A percentile compares a stretch with the other conserved stretches of the same genome.
phyloP scores from a whole-genome alignment of 2,329 filamentous ascomycete species.

The Hortaea werneckii region DNA sequence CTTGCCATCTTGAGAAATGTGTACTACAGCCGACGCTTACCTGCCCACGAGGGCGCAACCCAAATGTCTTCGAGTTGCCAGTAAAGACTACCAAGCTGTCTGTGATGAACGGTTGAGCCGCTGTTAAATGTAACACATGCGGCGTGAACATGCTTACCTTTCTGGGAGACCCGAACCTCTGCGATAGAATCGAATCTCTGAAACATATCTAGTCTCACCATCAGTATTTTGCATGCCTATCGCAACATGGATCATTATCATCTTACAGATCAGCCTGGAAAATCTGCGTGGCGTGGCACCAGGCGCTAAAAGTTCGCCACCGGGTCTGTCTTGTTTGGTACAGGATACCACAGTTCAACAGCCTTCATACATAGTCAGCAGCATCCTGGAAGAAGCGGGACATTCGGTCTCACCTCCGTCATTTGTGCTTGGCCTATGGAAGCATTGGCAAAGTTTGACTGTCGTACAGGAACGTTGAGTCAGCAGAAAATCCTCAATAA shows the following conservation, averaged over 20 bases:
- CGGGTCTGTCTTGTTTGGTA: constrained; percentile 42
- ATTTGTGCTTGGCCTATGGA: constrained; percentile 45
- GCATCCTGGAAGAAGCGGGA: no score
- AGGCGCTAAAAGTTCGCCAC: constrained; percentile 52
- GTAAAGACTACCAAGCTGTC: constrained; percentile 51
- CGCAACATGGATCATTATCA: no score
- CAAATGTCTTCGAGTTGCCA: constrained; percentile 56
- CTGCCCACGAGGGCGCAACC: constrained; percentile 50
- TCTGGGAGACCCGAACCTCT: constrained; percentile 48
- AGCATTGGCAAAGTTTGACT: constrained; percentile 36
- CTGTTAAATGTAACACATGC: no score
- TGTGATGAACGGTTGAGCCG: constrained; percentile 6
- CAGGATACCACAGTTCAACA: constrained; percentile 47
- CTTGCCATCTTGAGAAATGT: background rate
- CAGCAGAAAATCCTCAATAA: no score
- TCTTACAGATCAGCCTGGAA: constrained; percentile 46
- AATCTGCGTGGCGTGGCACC: constrained; percentile 52
- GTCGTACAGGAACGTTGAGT: no score
- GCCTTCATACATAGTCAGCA: constrained; percentile 18
- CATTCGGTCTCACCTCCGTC: constrained; percentile 30
- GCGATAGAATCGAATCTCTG: constrained; percentile 52
- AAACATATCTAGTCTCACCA: background rate
- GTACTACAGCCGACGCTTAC: background rate
- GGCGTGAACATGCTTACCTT: background rate
- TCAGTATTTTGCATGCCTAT: no score